These are phyloP conservation scores for Penicillium antarcticum DNA, from an alignment of 495 filamentous ascomycete genomes.

Conservation along the genomic window DNA sequence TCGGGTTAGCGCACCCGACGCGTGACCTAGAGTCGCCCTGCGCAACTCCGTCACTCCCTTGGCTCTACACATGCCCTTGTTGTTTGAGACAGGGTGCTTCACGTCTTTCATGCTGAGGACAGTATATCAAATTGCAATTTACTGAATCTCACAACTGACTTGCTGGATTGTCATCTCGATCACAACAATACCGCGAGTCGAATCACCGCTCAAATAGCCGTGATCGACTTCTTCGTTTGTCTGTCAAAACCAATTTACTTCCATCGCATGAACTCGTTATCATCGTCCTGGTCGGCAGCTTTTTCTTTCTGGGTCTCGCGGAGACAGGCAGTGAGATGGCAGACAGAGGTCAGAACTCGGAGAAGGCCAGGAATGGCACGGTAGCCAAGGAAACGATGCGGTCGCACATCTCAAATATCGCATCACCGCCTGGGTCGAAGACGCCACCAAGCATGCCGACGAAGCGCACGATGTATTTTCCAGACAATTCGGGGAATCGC, in stretches of 20 bases:
- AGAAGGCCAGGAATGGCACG: conserved; percentile 10
- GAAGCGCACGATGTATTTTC: conserved; percentile 40
- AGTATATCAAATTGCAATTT: neutral
- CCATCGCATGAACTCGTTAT: conserved; percentile 11
- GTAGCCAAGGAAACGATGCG: conserved; percentile 5
- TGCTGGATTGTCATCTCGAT: neutral
- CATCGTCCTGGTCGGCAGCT: neutral
- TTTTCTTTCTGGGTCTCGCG: conserved; percentile 11
- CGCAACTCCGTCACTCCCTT: conserved; percentile 31
- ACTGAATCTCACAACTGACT: no score
- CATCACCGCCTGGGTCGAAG: conserved; percentile 41
- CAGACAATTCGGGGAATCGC: conserved; percentile 26
- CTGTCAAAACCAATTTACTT: neutral
- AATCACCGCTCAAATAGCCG: conserved; percentile 4
- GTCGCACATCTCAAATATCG: conserved; percentile 28
- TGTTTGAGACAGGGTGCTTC: conserved; percentile 14
- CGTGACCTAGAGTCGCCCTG: conserved; percentile 39
- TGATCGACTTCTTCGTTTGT: neutral
- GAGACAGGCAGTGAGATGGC: conserved; percentile 19
- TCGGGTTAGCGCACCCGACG: conserved; percentile 43
- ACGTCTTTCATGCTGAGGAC: neutral
- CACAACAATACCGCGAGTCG: conserved; percentile 3
- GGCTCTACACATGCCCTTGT: conserved; percentile 24
- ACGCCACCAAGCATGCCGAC: conserved; percentile 43
- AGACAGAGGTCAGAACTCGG: conserved; percentile 19